phyloP scores from a whole-genome alignment of 1,284 basidiomycete species.

The Apiotrichum laibachii region DNA sequence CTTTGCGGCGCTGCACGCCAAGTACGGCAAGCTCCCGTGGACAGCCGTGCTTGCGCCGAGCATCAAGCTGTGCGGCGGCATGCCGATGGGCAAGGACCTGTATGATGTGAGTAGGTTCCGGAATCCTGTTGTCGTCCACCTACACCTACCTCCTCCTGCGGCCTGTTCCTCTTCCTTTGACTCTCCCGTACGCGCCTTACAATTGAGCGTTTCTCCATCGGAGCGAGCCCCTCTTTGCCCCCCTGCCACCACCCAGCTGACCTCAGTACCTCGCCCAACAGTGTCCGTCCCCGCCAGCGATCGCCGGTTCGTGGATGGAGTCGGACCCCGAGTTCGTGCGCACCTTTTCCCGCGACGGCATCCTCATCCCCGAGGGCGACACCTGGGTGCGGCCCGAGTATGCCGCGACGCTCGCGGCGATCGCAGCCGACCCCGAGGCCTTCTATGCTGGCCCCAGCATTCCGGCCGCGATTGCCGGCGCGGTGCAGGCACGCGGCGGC shows the following conservation, averaged over 20 bases:
- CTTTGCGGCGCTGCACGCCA: conserved; percentile 29
- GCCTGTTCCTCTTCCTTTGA: no score
- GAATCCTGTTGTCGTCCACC: not conserved
- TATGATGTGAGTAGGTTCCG: conserved; percentile 24
- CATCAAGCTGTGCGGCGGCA: conserved; percentile 55
- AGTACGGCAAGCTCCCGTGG: conserved; percentile 33
- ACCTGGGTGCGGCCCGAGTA: conserved; percentile 35
- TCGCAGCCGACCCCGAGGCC: conserved; percentile 33
- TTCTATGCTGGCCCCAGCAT: conserved; percentile 40
- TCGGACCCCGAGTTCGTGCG: conserved; percentile 17
- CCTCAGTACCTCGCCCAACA: conserved; percentile 13
- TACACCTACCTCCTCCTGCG: not conserved
- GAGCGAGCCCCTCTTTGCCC: not conserved
- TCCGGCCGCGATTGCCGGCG: conserved; percentile 31
- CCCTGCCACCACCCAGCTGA: not conserved
- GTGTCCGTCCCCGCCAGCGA: conserved; percentile 9
- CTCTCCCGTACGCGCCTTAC: no score
- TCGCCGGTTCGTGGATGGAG: conserved; percentile 13
- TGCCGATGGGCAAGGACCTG: conserved; percentile 56
- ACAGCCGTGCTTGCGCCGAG: conserved; percentile 22
- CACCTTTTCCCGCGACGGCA: conserved; percentile 25
- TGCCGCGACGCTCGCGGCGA: conserved; percentile 31
- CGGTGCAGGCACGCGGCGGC: conserved; percentile 33
- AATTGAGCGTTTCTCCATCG: no score
- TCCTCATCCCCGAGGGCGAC: conserved; percentile 26